These are phyloP conservation scores for Vigna reflexopilosa DNA, from an alignment of 306 rosid genomes.

Conservation along the genomic window DNA sequence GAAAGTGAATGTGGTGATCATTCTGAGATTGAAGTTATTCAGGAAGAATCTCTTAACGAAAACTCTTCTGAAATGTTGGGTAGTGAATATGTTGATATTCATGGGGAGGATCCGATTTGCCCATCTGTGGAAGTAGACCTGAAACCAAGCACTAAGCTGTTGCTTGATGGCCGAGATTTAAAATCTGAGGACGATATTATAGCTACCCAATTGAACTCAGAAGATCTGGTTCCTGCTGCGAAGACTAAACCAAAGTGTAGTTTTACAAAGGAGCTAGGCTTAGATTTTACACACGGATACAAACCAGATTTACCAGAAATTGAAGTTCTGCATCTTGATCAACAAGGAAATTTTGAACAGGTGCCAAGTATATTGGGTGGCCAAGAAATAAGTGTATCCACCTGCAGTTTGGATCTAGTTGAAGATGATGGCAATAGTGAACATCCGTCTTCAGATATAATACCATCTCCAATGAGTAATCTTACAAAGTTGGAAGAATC, in stretches of 20 bases:
- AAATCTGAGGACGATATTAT: conserved; percentile 40
- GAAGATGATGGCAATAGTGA: conserved; percentile 48
- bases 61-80: conserved; percentile 45
- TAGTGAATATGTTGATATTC: conserved; percentile 46
- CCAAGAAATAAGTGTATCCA: conserved; percentile 49
- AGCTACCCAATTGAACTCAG: conserved; percentile 51
- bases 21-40: conserved; percentile 48
- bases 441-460: conserved; percentile 43
- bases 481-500: conserved; percentile 46
- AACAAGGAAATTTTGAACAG: conserved; percentile 49
- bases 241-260: conserved; percentile 38
- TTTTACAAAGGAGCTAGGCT: conserved; percentile 38
- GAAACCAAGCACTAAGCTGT: conserved; percentile 36
- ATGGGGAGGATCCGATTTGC: conserved; percentile 50
- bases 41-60: conserved; percentile 49
- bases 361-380: conserved; percentile 41
- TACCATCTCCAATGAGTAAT: conserved; percentile 47
- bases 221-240: conserved; percentile 43
- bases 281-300: conserved; percentile 37
- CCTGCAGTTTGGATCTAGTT: conserved; percentile 45
- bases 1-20: conserved; percentile 45
- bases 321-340: conserved; percentile 42
- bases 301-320: conserved; percentile 51
- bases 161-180: conserved; percentile 42
- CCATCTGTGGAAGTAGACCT: conserved; percentile 47